A percentile compares a stretch with the other conserved stretches of the same genome.
Evolutionary conservation across 73 alveolate genomes (phyloP).

Genomic region (Paramecium octaurelia): DNA sequence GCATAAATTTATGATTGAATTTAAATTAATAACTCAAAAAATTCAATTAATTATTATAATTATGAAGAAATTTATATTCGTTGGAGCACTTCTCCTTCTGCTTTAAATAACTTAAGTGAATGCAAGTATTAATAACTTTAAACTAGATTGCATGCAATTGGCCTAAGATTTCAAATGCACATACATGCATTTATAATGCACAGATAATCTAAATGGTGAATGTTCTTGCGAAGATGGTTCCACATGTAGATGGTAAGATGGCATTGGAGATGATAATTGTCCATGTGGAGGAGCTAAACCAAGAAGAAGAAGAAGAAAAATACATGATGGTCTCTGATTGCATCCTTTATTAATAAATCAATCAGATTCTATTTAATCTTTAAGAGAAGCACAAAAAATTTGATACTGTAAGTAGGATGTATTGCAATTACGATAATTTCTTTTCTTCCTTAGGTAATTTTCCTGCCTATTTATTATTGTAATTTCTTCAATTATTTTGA

Average conservation of each 20-base stretch:
- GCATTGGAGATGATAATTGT: conserved; percentile 58
- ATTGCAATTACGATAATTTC: neutral
- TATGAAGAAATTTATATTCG: neutral
- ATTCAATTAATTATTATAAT: neutral
- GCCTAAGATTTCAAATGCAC: conserved; percentile 65
- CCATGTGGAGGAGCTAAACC: conserved; percentile 63
- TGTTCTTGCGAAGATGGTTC: conserved; percentile 64
- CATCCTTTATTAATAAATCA: neutral
- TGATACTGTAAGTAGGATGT: neutral
- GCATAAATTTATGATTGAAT: neutral
- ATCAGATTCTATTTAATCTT: neutral
- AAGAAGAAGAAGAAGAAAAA: conserved; percentile 61
- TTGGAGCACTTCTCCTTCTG: neutral
- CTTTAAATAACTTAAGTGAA: neutral
- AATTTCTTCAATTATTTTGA: neutral
- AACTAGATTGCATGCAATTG: conserved; percentile 51
- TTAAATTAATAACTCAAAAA: neutral
- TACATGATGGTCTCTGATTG: conserved; percentile 42
- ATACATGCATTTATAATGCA: conserved; percentile 50
- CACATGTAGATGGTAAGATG: conserved; percentile 56
- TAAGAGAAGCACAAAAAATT: neutral
- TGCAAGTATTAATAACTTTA: neutral
- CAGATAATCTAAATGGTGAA: conserved; percentile 61
- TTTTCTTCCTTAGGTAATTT: neutral
- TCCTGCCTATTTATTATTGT: no score